Percentiles rank a stretch among this genome's conserved stretches.
These are phyloP conservation scores for Aaosphaeria pasadenensis DNA, from an alignment of 2,329 filamentous ascomycete species.

Conservation along the genomic window DNA sequence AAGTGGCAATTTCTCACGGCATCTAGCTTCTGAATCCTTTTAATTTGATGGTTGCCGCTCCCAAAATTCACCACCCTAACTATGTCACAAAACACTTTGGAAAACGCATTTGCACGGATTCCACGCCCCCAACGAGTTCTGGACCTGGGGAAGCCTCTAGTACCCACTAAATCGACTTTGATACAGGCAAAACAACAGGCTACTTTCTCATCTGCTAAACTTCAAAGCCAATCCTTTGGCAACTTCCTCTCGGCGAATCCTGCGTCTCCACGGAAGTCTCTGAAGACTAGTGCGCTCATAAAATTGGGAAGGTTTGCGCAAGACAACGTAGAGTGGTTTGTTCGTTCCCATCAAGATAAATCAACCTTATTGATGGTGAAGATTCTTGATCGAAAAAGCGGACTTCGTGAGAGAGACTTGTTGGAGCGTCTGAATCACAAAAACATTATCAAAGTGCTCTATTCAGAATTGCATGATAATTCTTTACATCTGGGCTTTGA, in stretches of 20 bases:
- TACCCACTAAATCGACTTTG: constrained; percentile 1
- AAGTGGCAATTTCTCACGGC: too few relatives aligned
- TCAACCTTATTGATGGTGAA: not conserved
- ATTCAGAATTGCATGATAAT: constrained; percentile 2
- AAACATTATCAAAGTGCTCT: not conserved
- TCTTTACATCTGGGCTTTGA: constrained; percentile 4
- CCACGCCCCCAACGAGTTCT: constrained; percentile 2
- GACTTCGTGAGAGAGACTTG: not conserved
- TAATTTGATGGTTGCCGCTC: too few relatives aligned
- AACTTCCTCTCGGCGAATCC: too few relatives aligned
- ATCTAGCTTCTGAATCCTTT: too few relatives aligned
- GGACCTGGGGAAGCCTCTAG: not conserved
- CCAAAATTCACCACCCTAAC: too few relatives aligned
- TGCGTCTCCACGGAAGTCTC: too few relatives aligned
- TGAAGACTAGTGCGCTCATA: too few relatives aligned
- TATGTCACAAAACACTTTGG: not conserved
- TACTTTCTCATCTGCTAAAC: too few relatives aligned
- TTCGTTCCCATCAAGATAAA: not conserved
- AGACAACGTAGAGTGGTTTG: not conserved
- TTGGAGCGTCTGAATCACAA: not conserved
- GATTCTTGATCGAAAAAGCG: not conserved
- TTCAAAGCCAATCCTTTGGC: too few relatives aligned
- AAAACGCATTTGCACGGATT: constrained; percentile 1
- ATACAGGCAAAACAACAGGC: constrained; percentile 1
- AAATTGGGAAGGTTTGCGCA: not conserved